A percentile compares a stretch with the other conserved stretches of the same genome.
These are phyloP conservation scores for Cercospora berteroae DNA, from an alignment of 2,329 filamentous ascomycete species.

Conservation along the genomic window DNA sequence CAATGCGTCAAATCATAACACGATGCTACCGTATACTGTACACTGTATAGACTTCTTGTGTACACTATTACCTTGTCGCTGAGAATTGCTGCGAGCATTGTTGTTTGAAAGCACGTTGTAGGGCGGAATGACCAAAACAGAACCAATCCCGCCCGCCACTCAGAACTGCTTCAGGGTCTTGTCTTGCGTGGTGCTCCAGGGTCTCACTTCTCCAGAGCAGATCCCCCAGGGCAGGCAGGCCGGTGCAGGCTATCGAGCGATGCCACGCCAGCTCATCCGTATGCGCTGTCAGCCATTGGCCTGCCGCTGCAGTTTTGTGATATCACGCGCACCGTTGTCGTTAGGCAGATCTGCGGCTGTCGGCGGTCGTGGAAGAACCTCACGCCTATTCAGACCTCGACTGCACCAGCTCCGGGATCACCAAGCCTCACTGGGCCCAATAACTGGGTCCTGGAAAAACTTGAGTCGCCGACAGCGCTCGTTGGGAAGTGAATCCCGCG, in stretches of 20 bases:
- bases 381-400: conserved; percentile 21
- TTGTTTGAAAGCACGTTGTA: neutral
- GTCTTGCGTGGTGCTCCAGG: neutral
- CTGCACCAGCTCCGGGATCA: neutral
- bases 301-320: neutral
- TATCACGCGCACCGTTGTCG: neutral
- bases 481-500: conserved; percentile 12
- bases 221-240: neutral
- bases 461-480: conserved; percentile 9
- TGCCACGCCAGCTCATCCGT: neutral
- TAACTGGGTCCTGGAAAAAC: conserved; percentile 12
- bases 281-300: neutral
- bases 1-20: neutral
- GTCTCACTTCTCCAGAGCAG: neutral
- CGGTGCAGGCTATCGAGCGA: neutral
- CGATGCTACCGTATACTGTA: neutral
- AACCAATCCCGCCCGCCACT: neutral
- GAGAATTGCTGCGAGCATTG: neutral
- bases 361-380: conserved; percentile 15
- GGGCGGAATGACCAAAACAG: neutral
- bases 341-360: conserved; percentile 4
- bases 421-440: conserved; percentile 8
- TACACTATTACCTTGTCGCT: neutral
- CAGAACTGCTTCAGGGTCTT: neutral
- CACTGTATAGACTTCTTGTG: neutral